A percentile compares a stretch with the other conserved stretches of the same genome.
These are phyloP conservation scores for Rhazya stricta DNA, from an alignment of 257 asterid genomes.

Conservation along the genomic window DNA sequence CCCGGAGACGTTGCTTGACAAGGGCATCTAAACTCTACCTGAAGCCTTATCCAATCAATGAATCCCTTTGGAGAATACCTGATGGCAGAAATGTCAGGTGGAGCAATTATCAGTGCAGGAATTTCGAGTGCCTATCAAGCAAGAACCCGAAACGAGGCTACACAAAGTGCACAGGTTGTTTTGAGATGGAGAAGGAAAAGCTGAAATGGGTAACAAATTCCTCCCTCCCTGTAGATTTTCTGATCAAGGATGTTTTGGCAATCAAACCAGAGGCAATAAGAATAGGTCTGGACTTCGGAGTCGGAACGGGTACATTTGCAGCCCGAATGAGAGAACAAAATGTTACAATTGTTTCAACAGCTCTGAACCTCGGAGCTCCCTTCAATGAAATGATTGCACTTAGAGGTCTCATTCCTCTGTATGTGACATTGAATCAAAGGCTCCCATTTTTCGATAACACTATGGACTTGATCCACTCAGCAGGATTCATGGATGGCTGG, in stretches of 20 bases:
- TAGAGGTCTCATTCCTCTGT: constrained; percentile 70
- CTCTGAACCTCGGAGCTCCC: constrained; percentile 83
- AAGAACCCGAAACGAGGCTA: constrained; percentile 70
- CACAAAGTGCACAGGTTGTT: constrained; percentile 65
- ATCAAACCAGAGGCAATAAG: constrained; percentile 61
- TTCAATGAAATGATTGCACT: constrained; percentile 79
- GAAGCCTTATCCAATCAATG: constrained; percentile 70
- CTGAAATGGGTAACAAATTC: constrained; percentile 56
- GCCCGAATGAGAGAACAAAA: constrained; percentile 81
- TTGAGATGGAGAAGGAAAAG: constrained; percentile 83
- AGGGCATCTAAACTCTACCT: constrained; percentile 76
- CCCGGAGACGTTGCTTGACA: constrained; percentile 72
- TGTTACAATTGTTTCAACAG: constrained; percentile 64
- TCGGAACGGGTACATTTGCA: constrained; percentile 84
- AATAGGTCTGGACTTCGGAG: constrained; percentile 67
- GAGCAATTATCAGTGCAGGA: constrained; percentile 72
- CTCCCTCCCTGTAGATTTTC: constrained; percentile 39
- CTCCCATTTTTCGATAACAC: constrained; percentile 89
- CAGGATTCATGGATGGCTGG: constrained; percentile 92
- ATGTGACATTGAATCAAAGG: constrained; percentile 71
- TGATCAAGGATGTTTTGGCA: constrained; percentile 46
- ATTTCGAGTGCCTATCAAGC: constrained; percentile 73
- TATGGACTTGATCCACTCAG: constrained; percentile 76
- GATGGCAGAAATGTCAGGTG: constrained; percentile 88
- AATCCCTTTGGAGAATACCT: constrained; percentile 76